Conservation (phyloP, 2,329 filamentous ascomycete genomes). For the Blastomyces silverae region DNA sequence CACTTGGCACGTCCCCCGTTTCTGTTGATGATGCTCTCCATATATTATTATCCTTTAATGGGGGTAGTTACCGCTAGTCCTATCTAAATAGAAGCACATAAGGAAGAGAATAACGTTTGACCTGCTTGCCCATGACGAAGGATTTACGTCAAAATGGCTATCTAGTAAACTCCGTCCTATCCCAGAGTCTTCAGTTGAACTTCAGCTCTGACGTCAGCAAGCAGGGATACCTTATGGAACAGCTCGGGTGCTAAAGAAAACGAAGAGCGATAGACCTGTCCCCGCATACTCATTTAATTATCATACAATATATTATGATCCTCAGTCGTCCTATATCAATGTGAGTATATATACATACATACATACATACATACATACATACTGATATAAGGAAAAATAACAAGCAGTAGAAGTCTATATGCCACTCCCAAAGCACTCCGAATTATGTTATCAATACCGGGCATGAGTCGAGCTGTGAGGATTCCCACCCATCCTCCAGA, state of each 20-base stretch:
- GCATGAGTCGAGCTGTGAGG: not conserved
- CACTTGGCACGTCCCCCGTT: too few relatives aligned
- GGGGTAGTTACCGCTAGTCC: not conserved
- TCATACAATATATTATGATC: not conserved
- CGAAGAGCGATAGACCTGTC: not conserved
- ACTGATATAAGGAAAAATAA: not conserved
- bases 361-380: too few relatives aligned
- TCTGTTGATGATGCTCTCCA: too few relatives aligned
- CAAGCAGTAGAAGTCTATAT: not conserved
- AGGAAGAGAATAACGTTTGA: not conserved
- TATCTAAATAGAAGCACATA: not conserved
- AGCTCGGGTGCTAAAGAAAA: not conserved
- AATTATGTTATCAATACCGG: not conserved
- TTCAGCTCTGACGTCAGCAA: not conserved
- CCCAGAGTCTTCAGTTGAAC: not conserved
- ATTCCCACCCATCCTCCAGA: not conserved
- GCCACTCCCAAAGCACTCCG: not conserved
- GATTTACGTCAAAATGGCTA: not conserved
- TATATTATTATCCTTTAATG: too few relatives aligned
- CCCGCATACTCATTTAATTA: not conserved
- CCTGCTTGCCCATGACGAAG: not conserved
- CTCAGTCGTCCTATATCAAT: not conserved
- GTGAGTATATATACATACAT: not conserved
- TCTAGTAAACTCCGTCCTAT: too few relatives aligned
- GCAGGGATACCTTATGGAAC: not conserved